Percentiles rank a stretch among this genome's conserved stretches.
Evolutionary conservation across 805 yeast species (phyloP).

Genomic region (Hyphopichia homilentoma): DNA sequence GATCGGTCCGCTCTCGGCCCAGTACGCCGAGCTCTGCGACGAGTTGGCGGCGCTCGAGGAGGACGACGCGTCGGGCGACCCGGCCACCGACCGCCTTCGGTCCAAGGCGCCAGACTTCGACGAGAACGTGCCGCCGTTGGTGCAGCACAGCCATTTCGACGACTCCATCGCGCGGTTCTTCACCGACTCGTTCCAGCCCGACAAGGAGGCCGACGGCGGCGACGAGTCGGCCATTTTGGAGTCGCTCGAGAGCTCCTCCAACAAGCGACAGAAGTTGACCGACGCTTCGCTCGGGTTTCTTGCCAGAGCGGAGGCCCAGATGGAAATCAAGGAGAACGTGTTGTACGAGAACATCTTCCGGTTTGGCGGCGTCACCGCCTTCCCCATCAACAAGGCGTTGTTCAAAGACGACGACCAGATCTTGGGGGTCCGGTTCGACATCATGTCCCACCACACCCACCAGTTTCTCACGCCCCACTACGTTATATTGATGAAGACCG

Average conservation of each 20-base stretch:
- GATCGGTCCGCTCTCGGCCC: constrained; percentile 10
- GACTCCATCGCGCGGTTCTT: constrained; percentile 23
- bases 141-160: constrained; percentile 28
- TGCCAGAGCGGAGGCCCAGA: constrained; percentile 4
- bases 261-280: constrained; percentile 4
- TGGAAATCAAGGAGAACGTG: constrained; percentile 25
- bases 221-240: constrained; percentile 1
- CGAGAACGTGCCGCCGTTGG: constrained; percentile 11
- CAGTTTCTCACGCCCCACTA: constrained; percentile 44
- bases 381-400: constrained; percentile 41
- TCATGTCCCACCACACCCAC: constrained; percentile 18
- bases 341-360: constrained; percentile 46
- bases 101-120: constrained; percentile 1
- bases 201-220: not conserved
- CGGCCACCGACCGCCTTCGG: not conserved
- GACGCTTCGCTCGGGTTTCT: constrained; percentile 2
- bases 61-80: constrained; percentile 9
- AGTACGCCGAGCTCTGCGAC: constrained; percentile 6
- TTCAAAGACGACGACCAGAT: constrained; percentile 25
- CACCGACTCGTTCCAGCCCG: not conserved
- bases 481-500: constrained; percentile 31
- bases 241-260: not conserved
- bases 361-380: constrained; percentile 48
- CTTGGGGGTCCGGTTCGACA: constrained; percentile 51
- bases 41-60: not conserved